These are phyloP conservation scores for Quercus ilex DNA, from an alignment of 306 rosid genomes.

Conservation along the genomic window DNA sequence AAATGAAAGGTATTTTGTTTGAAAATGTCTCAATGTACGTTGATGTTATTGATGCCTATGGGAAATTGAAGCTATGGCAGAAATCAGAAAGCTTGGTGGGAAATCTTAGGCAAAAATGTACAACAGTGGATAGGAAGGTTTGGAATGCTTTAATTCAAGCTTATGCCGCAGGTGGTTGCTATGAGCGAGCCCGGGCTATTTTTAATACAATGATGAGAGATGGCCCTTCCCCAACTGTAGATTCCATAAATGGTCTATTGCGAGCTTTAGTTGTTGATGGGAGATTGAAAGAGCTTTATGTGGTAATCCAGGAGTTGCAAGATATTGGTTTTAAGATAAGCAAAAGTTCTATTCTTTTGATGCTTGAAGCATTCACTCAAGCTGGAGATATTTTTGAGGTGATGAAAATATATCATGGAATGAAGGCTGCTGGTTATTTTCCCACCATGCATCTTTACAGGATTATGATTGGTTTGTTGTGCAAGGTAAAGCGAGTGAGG, in stretches of 20 bases:
- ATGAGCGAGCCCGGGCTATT: conserved; percentile 88
- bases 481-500: conserved; percentile 65
- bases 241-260: conserved; percentile 80
- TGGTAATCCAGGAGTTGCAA: conserved; percentile 83
- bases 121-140: conserved; percentile 63
- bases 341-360: conserved; percentile 81
- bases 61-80: conserved; percentile 83
- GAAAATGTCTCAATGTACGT: conserved; percentile 39
- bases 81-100: conserved; percentile 92
- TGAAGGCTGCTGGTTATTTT: conserved; percentile 94
- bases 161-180: conserved; percentile 80
- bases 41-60: conserved; percentile 68
- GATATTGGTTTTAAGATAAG: conserved; percentile 91
- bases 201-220: conserved; percentile 92
- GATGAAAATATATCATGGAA: conserved; percentile 86
- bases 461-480: conserved; percentile 64
- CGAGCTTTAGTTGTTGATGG: conserved; percentile 72
- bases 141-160: conserved; percentile 94
- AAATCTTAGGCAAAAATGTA: conserved; percentile 47
- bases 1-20: conserved; percentile 40
- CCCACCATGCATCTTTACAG: conserved; percentile 86
- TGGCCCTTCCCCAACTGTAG: conserved; percentile 85
- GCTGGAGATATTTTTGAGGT: conserved; percentile 85
- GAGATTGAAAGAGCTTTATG: conserved; percentile 82
- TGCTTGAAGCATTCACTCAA: conserved; percentile 83